Base-by-base conservation (phyloP, 1,284 basidiomycete species). In the Fomitopsis betulina region DNA sequence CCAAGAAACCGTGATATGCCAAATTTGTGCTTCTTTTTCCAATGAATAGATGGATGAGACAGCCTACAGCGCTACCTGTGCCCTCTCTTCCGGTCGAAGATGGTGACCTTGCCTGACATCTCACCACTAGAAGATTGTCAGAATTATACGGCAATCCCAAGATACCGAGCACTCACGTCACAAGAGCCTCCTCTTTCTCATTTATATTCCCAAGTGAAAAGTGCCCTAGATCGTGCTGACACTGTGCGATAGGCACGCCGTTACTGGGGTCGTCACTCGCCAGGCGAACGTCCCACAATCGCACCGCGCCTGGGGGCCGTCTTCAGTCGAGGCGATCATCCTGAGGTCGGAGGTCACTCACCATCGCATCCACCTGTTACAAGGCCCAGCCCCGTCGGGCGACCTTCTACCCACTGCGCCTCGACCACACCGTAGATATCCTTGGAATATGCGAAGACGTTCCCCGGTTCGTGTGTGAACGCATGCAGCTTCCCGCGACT, bases 341-440 rank as follows among this genome's bases (percentile, higher is more conserved):
- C 8, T 12, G 7, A 27, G 47, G 33, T 55, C 13, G 54, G 38
- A 54, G 17, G 53, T 37, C 37, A 47, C 78, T 62, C 64, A 86
- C 87, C 87, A 68, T 90, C 87, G 51, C 79, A 75, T 0, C 87
- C 87, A 4, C 82, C 85, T 17, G 80, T 86, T 35, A 86, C 69
- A 19, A 90, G 72, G 2, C 81, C 80, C 8, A 79, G 68, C 30
- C 71, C 69, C n/a, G 72, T 68, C 2, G 73, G 66, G 55, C 66
- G 67, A 7, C 73, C 75, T 49, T 81, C 72, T 17, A 84, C 70
- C 87, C 88, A 90, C 43, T 79, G 70, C n/a, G 76, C 73, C 38
- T 79, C 74, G 1, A 80, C 75, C 32, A 87, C 70, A 0, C 87
- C 87, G 68, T 73, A 87, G 3, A 72, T n/a, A 53, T 47, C 68